Conservation (phyloP, 306 rosid species). For the Trifolium repens region DNA sequence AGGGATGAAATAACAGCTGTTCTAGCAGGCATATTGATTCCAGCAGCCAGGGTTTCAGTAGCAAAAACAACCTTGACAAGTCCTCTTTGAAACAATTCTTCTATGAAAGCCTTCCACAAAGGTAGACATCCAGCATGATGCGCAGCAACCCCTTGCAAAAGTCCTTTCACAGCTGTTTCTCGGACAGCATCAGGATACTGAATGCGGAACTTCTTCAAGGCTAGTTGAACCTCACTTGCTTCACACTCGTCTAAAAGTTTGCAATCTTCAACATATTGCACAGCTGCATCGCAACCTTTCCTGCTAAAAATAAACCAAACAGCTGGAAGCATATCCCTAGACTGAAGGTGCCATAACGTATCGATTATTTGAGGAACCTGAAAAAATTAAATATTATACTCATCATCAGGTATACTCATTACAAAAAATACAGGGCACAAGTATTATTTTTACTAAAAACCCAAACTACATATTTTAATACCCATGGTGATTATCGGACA, state of each 20-base stretch:
- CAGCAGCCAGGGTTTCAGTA: slow-evolving; percentile 97
- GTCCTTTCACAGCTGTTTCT: slow-evolving; percentile 81
- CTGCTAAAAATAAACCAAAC: slow-evolving; percentile 99
- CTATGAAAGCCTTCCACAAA: slow-evolving; percentile 91
- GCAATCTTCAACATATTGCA: slow-evolving; percentile 78
- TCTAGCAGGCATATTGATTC: slow-evolving; percentile 98
- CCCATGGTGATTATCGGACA: slow-evolving; percentile 29
- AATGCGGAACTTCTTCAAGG: slow-evolving; percentile 84
- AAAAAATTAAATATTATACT: slow-evolving; percentile 34
- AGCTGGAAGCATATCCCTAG: slow-evolving; percentile 91
- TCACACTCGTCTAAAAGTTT: slow-evolving; percentile 86
- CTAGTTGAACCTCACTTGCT: slow-evolving; percentile 81
- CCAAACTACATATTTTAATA: slow-evolving; percentile 25
- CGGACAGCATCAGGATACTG: slow-evolving; percentile 94
- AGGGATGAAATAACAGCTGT: slow-evolving; percentile 90
- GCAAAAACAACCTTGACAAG: slow-evolving; percentile 98
- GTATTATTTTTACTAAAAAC: slow-evolving; percentile 18
- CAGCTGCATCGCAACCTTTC: slow-evolving; percentile 97
- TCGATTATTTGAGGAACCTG: slow-evolving; percentile 94
- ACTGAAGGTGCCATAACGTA: slow-evolving; percentile 83
- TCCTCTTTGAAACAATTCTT: slow-evolving; percentile 90
- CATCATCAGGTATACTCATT: slow-evolving; percentile 33
- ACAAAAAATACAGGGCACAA: slow-evolving; percentile 23
- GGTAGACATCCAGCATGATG: slow-evolving; percentile 99
- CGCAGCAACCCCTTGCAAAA: slow-evolving; percentile 90